Base-by-base conservation (phyloP, 345 rosid genomes). In the Acer negundo region DNA sequence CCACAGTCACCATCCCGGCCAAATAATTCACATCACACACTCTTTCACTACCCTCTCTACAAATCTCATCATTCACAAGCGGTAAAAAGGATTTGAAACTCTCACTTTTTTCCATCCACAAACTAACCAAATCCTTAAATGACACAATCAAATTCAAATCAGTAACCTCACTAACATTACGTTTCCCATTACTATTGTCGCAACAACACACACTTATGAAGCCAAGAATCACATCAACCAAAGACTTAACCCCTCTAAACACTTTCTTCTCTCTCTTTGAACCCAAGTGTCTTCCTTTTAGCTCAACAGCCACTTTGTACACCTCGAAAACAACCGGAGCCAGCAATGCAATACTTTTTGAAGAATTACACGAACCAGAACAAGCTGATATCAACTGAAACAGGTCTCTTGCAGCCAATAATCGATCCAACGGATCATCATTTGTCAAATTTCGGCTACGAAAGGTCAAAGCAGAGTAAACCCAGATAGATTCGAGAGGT, bases 401-500 rank as follows among this genome's bases (percentile, higher is more conserved):
- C 75, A 85, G 53, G 53, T 82, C 89, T 31, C 81, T 86, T 1
- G 78, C 67, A 22, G 19, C 71, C 12, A 80, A 74, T 67, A 89
- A 62, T 49, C 77, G 80, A 75, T 65, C 75, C 24, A 75, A 73
- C 24, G 80, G 70, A 65, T 86, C 86, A 55, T 75, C 81, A 20
- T 62, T 73, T 65, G 35, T 38, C 44, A 56, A 49, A 38, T 70
- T 65, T 17, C 67, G 83, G 74, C 72, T 56, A 59, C 81, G 81
- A 67, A 76, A 84, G 22, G 80, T 62, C 67, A 90, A 75, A 71
- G 86, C 87, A 70, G 81, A 73, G 84, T 82, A 87, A 6, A 82
- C 85, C 90, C 92, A 90, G 78, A 90, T 86, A 19, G 94, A 82
- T 72, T 81, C 89, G 7, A 87, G 80, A 69, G 89, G 85, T 28